Percentiles rank a stretch among this genome's conserved stretches.
Evolutionary conservation across 257 asterid genomes (phyloP).

Genomic region (Nemophila menziesii): DNA sequence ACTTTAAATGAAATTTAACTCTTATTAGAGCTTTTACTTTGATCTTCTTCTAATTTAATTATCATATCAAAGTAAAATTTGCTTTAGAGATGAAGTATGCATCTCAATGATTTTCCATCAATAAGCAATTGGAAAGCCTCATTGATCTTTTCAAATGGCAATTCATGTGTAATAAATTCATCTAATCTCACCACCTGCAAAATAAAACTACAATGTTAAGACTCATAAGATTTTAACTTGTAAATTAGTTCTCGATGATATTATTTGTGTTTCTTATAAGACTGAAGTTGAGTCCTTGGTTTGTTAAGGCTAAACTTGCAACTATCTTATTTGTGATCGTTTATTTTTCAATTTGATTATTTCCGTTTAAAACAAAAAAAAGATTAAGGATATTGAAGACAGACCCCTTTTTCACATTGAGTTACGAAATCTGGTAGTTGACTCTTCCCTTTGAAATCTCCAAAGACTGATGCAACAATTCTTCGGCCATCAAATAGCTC

Average conservation of each 20-base stretch:
- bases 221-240: too few relatives aligned
- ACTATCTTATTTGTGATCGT: too few relatives aligned
- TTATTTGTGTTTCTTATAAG: too few relatives aligned
- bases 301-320: too few relatives aligned
- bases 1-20: too few relatives aligned
- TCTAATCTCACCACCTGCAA: conserved; percentile 67
- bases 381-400: neutral
- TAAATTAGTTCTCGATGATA: too few relatives aligned
- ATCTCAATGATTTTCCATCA: conserved; percentile 74
- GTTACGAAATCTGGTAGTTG: conserved; percentile 60
- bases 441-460: conserved; percentile 81
- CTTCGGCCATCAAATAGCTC: conserved; percentile 76
- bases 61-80: too few relatives aligned
- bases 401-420: conserved; percentile 63
- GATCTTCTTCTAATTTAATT: too few relatives aligned
- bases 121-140: conserved; percentile 59
- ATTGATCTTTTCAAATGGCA: conserved; percentile 60
- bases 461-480: conserved; percentile 65
- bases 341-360: conserved; percentile 5
- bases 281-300: too few relatives aligned
- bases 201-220: neutral
- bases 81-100: conserved; percentile 51
- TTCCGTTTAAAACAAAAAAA: neutral
- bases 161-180: conserved; percentile 69
- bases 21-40: too few relatives aligned